These are phyloP conservation scores for Alternaria triticimaculans DNA, from an alignment of 2,329 filamentous ascomycete genomes.

Conservation along the genomic window DNA sequence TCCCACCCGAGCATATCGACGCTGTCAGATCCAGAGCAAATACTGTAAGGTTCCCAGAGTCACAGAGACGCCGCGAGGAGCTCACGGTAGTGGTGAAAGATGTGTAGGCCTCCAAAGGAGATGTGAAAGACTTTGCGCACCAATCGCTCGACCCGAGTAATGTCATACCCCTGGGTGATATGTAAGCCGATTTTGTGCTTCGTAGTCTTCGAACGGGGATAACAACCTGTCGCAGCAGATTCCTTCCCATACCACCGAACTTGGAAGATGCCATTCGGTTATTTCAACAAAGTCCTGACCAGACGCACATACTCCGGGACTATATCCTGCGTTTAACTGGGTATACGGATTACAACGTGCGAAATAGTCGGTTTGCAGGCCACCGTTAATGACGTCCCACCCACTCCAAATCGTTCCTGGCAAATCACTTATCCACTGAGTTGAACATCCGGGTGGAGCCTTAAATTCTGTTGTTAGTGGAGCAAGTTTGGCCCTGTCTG, in stretches of 20 bases:
- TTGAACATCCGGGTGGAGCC: background rate
- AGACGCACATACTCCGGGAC: background rate
- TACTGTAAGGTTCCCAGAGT: background rate
- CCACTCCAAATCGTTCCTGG: too few relatives aligned
- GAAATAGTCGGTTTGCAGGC: background rate
- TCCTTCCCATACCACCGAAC: fast-evolving
- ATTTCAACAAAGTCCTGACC: background rate
- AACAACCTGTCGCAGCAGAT: background rate
- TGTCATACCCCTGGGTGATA: too few relatives aligned
- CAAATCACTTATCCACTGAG: background rate
- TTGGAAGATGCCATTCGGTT: too few relatives aligned
- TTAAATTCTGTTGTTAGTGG: too few relatives aligned
- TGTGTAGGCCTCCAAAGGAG: too few relatives aligned
- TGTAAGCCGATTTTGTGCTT: too few relatives aligned
- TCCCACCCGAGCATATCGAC: background rate
- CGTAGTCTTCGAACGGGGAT: too few relatives aligned
- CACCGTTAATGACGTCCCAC: fast-evolving
- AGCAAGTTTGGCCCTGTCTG: too few relatives aligned
- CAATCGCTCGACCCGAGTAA: too few relatives aligned
- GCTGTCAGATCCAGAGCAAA: background rate
- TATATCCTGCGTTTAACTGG: fast-evolving
- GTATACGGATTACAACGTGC: background rate
- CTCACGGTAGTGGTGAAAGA: too few relatives aligned
- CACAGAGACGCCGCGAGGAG: too few relatives aligned
- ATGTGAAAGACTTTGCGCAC: too few relatives aligned